Conservation (phyloP, 1,284 basidiomycete genomes). For the Cutaneotrichosporon curvatum region DNA sequence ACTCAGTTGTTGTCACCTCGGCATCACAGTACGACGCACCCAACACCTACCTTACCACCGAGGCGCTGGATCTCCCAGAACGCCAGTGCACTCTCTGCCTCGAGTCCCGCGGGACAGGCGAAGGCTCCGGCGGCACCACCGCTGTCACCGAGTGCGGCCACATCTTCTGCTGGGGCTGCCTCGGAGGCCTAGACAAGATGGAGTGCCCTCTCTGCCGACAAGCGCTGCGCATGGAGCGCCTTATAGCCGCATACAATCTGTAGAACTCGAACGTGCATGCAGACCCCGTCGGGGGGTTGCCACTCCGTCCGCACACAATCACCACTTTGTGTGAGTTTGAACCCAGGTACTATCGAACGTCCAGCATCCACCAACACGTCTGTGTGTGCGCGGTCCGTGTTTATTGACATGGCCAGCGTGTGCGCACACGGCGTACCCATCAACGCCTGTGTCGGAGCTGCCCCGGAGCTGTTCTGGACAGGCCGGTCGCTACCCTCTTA, state of each 20-base stretch:
- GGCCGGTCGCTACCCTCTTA: no score
- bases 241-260: slow-evolving; percentile 78
- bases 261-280: slow-evolving; percentile 34
- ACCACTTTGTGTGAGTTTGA: no score
- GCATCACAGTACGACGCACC: slow-evolving; percentile 24
- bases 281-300: no score
- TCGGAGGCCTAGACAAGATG: slow-evolving; percentile 82
- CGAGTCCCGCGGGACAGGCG: slow-evolving; percentile 64
- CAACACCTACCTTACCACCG: slow-evolving; percentile 36
- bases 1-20: slow-evolving; percentile 51
- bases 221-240: slow-evolving; percentile 60
- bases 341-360: no score
- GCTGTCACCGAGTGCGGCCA: slow-evolving; percentile 91
- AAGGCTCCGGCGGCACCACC: slow-evolving; percentile 46
- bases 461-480: no score
- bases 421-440: no score
- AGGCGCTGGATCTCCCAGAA: slow-evolving; percentile 51
- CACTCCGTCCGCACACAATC: no score
- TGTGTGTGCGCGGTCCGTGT: no score
- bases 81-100: slow-evolving; percentile 79
- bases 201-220: slow-evolving; percentile 82
- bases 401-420: no score
- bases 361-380: no score
- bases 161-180: slow-evolving; percentile 89
- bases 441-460: no score